Percentiles rank a stretch among this genome's conserved stretches.
These are phyloP conservation scores for Stagonosporopsis tanaceti DNA, from an alignment of 2,329 filamentous ascomycete species.

Conservation along the genomic window DNA sequence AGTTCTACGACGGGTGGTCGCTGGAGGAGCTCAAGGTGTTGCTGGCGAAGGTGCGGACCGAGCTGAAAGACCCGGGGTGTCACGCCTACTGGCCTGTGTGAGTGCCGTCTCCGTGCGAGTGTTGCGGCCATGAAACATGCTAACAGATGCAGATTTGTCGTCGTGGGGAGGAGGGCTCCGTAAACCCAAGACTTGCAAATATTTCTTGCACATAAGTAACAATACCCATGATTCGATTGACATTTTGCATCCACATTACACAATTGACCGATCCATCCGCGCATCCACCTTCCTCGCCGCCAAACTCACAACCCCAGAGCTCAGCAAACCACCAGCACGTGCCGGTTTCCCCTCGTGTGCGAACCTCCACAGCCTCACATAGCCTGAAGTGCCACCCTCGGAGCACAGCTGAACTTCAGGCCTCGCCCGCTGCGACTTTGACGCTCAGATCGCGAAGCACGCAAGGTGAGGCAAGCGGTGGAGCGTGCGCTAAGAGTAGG, in stretches of 20 bases:
- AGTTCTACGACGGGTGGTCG: slow-evolving; percentile 35
- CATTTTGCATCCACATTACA: neutral
- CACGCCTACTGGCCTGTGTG: slow-evolving; percentile 43
- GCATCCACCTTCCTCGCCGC: neutral
- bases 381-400: no score
- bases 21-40: slow-evolving; percentile 47
- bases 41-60: slow-evolving; percentile 36
- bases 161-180: slow-evolving; percentile 7
- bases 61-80: slow-evolving; percentile 38
- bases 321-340: no score
- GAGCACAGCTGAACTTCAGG: no score
- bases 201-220: neutral
- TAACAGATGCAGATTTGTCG: slow-evolving; percentile 8
- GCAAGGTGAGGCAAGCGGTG: no score
- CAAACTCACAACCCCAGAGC: no score
- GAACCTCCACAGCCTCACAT: no score
- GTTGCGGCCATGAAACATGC: neutral
- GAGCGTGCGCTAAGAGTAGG: no score
- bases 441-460: no score
- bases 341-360: no score
- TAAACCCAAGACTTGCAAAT: neutral
- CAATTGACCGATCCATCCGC: neutral
- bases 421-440: no score
- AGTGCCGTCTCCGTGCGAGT: slow-evolving; percentile 16
- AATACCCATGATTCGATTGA: neutral